Percentiles rank a stretch among this genome's conserved stretches.
Conservation (phyloP, 2,329 filamentous ascomycete species). For the Rhinocladiella mackenziei region DNA sequence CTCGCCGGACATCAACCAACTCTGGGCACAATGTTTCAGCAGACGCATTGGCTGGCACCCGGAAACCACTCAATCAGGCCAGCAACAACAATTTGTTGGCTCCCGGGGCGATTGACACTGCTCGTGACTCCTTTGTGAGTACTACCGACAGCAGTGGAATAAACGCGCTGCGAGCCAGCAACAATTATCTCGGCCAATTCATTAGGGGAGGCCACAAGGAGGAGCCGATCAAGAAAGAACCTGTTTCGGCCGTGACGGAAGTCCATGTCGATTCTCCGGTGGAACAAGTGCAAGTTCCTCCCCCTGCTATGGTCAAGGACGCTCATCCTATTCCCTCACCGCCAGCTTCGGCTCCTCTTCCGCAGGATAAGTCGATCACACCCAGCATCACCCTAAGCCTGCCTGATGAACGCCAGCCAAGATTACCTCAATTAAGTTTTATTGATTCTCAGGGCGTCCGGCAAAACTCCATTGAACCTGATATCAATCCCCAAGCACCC, state of each 20-base stretch:
- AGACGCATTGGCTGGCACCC: background rate
- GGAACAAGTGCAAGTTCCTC: slow-evolving; percentile 22
- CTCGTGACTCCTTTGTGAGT: slow-evolving; percentile 27
- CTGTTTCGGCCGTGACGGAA: slow-evolving; percentile 21
- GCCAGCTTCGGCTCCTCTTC: background rate
- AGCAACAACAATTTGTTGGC: slow-evolving; percentile 21
- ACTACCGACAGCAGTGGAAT: slow-evolving; percentile 30
- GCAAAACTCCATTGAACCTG: slow-evolving; percentile 3
- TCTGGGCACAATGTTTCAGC: slow-evolving; percentile 6
- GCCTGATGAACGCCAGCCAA: slow-evolving; percentile 12
- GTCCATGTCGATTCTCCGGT: slow-evolving; percentile 16
- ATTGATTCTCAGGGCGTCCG: slow-evolving; percentile 16
- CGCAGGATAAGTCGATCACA: background rate
- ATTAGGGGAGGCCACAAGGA: slow-evolving; percentile 34
- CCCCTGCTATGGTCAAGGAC: slow-evolving; percentile 23
- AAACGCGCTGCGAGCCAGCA: slow-evolving; percentile 35
- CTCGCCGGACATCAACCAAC: slow-evolving; percentile 16
- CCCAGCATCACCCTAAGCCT: slow-evolving; percentile 14
- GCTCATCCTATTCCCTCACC: background rate
- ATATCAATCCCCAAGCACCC: background rate
- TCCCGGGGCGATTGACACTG: slow-evolving; percentile 10
- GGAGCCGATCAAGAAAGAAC: slow-evolving; percentile 15
- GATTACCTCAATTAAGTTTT: slow-evolving; percentile 20
- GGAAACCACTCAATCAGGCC: background rate
- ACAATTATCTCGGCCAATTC: slow-evolving; percentile 38